phyloP scores from a whole-genome alignment of 164 flowering plant species.

The Amborella trichopoda region DNA sequence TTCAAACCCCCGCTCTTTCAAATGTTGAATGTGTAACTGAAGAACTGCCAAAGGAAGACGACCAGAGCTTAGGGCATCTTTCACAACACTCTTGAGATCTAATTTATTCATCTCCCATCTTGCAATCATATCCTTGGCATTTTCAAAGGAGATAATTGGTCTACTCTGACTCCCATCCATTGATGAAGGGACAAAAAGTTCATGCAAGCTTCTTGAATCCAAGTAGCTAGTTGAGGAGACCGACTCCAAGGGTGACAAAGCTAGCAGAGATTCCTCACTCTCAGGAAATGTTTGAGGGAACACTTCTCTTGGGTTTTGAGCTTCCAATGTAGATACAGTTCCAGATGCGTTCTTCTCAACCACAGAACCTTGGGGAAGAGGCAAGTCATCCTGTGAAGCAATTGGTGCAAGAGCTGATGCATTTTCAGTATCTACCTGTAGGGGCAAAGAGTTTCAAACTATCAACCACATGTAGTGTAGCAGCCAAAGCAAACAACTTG shows the following conservation, averaged over 20 bases:
- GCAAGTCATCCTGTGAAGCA: conserved; percentile 27
- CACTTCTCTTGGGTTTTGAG: conserved; percentile 17
- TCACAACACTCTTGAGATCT: conserved; percentile 72
- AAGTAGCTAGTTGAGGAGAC: conserved; percentile 7
- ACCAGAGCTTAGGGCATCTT: conserved; percentile 81
- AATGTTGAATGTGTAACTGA: conserved; percentile 75
- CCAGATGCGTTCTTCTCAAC: no score
- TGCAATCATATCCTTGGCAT: conserved; percentile 84
- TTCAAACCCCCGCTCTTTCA: conserved; percentile 28
- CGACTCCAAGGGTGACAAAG: conserved; percentile 34
- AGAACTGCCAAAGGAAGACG: conserved; percentile 98
- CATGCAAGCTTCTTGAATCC: conserved; percentile 19
- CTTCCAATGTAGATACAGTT: neutral
- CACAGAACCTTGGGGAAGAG: no score
- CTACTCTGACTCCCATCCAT: conserved; percentile 20
- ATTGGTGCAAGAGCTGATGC: conserved; percentile 10
- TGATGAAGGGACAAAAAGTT: conserved; percentile 23
- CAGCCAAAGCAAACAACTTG: no score
- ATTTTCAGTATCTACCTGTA: conserved; percentile 37
- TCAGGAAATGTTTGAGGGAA: conserved; percentile 11
- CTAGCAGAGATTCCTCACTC: conserved; percentile 22
- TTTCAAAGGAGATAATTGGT: conserved; percentile 41
- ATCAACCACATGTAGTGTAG: neutral
- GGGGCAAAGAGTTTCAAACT: conserved; percentile 4
- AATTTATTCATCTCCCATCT: conserved; percentile 77